A percentile compares a stretch with the other conserved stretches of the same genome.
Evolutionary conservation across 108 stramenopile genomes (phyloP).

Genomic region (Epipyxis sp.): DNA sequence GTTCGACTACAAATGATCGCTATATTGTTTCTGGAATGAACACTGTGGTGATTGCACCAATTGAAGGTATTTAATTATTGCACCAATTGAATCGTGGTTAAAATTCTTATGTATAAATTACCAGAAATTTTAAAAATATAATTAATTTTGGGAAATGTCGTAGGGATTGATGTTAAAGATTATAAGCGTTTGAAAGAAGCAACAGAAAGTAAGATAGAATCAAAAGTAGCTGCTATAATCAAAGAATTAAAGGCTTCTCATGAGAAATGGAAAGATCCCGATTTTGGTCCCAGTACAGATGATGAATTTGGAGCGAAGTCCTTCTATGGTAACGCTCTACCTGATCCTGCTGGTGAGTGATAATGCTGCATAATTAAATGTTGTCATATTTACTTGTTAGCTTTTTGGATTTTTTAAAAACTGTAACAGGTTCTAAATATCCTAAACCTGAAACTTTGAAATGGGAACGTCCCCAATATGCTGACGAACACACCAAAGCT

Average conservation of each 20-base stretch:
- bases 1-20: background rate
- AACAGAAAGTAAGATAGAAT: conserved; percentile 25
- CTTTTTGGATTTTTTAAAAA: no score
- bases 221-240: conserved; percentile 10
- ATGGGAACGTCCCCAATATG: conserved; percentile 30
- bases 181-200: background rate
- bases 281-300: conserved; percentile 29
- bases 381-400: no score
- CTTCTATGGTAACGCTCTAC: conserved; percentile 5
- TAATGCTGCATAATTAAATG: no score
- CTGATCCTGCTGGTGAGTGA: conserved; percentile 20
- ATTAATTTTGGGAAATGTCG: no score
- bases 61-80: conserved; percentile 23
- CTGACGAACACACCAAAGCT: conserved; percentile 27
- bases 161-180: no score
- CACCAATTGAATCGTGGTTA: background rate
- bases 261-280: conserved; percentile 28
- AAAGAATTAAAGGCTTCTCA: conserved; percentile 17
- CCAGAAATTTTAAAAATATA: background rate
- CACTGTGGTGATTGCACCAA: background rate
- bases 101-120: background rate
- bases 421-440: conserved; percentile 33
- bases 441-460: conserved; percentile 20
- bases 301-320: conserved; percentile 24
- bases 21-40: conserved; percentile 16